These are phyloP conservation scores for Ephemerocybe angulata DNA, from an alignment of 768 basidiomycete species.

Conservation along the genomic window DNA sequence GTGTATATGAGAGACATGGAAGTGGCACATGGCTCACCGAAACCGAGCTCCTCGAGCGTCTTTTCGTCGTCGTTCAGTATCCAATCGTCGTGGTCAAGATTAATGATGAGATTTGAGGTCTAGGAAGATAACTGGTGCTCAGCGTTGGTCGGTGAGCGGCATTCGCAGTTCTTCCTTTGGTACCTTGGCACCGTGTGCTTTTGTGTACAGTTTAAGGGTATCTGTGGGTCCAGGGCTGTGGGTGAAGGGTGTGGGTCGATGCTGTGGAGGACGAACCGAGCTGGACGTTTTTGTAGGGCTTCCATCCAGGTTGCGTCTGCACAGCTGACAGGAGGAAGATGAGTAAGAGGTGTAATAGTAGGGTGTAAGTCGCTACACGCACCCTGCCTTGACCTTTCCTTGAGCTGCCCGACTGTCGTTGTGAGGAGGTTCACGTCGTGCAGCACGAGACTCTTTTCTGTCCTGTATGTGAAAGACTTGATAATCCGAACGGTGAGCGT, in stretches of 20 bases:
- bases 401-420: constrained; percentile 77
- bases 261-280: constrained; percentile 50
- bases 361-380: constrained; percentile 13
- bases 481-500: constrained; percentile 90
- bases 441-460: constrained; percentile 82
- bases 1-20: background rate
- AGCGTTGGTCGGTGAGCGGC: background rate
- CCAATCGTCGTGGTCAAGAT: constrained; percentile 94
- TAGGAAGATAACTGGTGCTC: constrained; percentile 25
- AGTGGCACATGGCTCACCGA: constrained; percentile 53
- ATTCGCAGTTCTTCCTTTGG: constrained; percentile 8
- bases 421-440: constrained; percentile 74
- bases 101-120: constrained; percentile 98
- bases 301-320: constrained; percentile 75
- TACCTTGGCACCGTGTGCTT: constrained; percentile 94
- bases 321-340: constrained; percentile 48
- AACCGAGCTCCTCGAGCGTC: constrained; percentile 64
- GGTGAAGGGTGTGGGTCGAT: background rate
- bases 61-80: constrained; percentile 68
- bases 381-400: constrained; percentile 70
- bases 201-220: constrained; percentile 90
- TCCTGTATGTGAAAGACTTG: constrained; percentile 92
- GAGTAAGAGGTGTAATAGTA: background rate
- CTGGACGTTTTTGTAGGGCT: constrained; percentile 71
- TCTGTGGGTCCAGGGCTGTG: constrained; percentile 45